Percentiles rank a stretch among this genome's conserved stretches.
These are phyloP conservation scores for Zoysia japonica DNA, from an alignment of 176 grass and related monocot genomes.

Conservation along the genomic window DNA sequence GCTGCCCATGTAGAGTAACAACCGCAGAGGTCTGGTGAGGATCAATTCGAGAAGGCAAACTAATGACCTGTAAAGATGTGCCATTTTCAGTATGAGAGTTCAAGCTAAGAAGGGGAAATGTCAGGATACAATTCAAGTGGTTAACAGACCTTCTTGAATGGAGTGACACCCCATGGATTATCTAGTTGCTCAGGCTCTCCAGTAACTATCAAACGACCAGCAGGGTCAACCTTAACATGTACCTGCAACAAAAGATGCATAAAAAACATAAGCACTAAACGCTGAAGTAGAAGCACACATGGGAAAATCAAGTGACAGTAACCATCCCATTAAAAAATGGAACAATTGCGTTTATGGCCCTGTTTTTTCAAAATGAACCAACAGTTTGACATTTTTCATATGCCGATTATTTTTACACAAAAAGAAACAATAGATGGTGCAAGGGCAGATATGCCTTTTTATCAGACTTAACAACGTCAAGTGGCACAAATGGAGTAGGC, in stretches of 20 bases:
- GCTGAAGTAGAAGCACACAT: not conserved
- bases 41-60: constrained; percentile 85
- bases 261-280: constrained; percentile 16
- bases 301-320: constrained; percentile 17
- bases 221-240: constrained; percentile 96
- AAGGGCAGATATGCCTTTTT: too few relatives aligned
- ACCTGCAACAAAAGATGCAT: constrained; percentile 55
- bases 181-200: constrained; percentile 81
- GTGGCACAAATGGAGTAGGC: too few relatives aligned
- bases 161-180: constrained; percentile 79
- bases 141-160: constrained; percentile 74
- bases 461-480: too few relatives aligned
- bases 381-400: too few relatives aligned
- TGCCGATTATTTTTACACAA: too few relatives aligned
- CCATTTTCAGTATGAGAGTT: constrained; percentile 17
- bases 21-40: constrained; percentile 94
- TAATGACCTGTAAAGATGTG: constrained; percentile 71
- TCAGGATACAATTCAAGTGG: constrained; percentile 26
- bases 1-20: constrained; percentile 86
- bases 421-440: too few relatives aligned
- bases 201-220: constrained; percentile 85
- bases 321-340: not conserved
- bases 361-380: too few relatives aligned
- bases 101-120: constrained; percentile 2
- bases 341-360: too few relatives aligned